Percentiles rank a stretch among this genome's conserved stretches.
Evolutionary conservation across 176 grass and related monocot species (phyloP).

Genomic region (Zizania latifolia): DNA sequence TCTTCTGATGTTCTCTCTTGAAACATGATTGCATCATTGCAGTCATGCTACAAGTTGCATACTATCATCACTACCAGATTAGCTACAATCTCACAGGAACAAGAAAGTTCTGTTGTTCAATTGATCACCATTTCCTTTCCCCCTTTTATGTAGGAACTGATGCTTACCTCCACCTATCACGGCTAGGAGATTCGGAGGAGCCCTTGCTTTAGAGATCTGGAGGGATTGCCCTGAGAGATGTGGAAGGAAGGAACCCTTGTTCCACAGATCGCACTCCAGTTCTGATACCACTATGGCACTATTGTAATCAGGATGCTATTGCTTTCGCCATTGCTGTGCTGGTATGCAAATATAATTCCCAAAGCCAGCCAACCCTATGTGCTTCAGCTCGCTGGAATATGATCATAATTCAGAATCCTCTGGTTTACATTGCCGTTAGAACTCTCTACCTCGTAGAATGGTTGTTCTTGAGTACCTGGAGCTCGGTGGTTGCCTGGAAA

Average conservation of each 20-base stretch:
- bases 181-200: slow-evolving; percentile 90
- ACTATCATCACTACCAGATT: neutral
- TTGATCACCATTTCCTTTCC: neutral
- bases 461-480: neutral
- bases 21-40: slow-evolving; percentile 4
- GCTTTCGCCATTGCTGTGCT: slow-evolving; percentile 21
- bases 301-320: slow-evolving; percentile 31
- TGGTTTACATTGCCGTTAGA: neutral
- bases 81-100: too few species aligned
- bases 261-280: neutral
- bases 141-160: slow-evolving; percentile 63
- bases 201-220: slow-evolving; percentile 54
- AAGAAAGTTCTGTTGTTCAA: neutral
- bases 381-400: slow-evolving; percentile 6
- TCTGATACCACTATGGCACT: slow-evolving; percentile 22
- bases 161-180: slow-evolving; percentile 90
- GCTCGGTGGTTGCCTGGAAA: neutral
- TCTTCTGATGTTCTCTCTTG: neutral
- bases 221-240: slow-evolving; percentile 39
- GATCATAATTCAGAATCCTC: neutral
- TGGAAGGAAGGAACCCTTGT: too few species aligned
- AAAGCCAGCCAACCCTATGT: slow-evolving; percentile 28
- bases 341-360: slow-evolving; percentile 36
- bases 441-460: neutral
- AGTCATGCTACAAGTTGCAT: neutral